Evolutionary conservation across 768 basidiomycete genomes (phyloP), one percentile per base, ranked within the genome.

Genomic region (Mycena chlorophos): DNA sequence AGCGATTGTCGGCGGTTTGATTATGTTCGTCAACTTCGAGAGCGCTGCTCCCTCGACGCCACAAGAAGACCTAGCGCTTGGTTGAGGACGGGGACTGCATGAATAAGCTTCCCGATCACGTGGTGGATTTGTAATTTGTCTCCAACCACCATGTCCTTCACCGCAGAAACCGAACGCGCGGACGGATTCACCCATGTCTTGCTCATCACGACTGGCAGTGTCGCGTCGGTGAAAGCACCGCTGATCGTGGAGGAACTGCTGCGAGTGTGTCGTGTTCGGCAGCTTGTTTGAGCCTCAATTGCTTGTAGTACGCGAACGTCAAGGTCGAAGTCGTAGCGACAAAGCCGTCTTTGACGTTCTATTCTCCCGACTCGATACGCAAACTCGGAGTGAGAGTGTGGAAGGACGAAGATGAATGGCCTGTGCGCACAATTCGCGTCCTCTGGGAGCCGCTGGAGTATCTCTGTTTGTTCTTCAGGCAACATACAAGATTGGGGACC

Each of bases 1-100:
- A 80, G 78, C 96, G 26, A 99, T 99, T 68, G 95, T 99, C 42
- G 97, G 97, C 58, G 97, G 97, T 43, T 85, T 99, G 27, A 89
- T 99, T 61, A 85, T 98, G 56, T 85, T 99, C 51, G 96, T 98
- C 60, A 98, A 98, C 78, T 94, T 98, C 81, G 97, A 97, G 66
- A 94, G 97, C 49, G 96, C 96, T 57, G 96, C 95, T 61, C 80
- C 98, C 58, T 98, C 95, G 3, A 91, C 98, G 58, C 80, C 98
- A 98, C 82, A 99, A 99, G 82, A 98, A 98, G 83, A 93, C 87
- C 22, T 94, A 83, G 64, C 93, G 72, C 69, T 56, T 37, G 29
- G 30, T n/a, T n/a, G n/a, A n/a, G n/a, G n/a, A n/a, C n/a, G n/a
- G n/a, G n/a, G n/a, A 34, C 31, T 8, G 31, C 8, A 34, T 17